These are phyloP conservation scores for Penicillium longicatenatum DNA, from an alignment of 495 filamentous ascomycete species.

Conservation along the genomic window DNA sequence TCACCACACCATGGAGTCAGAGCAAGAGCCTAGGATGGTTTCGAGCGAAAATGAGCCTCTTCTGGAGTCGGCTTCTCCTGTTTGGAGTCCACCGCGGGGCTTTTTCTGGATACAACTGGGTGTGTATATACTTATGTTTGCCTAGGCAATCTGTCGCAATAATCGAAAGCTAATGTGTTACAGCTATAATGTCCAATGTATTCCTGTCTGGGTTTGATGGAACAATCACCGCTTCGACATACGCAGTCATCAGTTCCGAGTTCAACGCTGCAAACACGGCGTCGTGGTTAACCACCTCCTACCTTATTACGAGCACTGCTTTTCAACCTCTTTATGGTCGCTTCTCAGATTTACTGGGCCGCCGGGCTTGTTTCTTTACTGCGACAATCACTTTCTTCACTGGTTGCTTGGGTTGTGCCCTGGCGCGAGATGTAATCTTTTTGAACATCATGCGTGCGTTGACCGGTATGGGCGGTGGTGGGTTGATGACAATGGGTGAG, in stretches of 20 bases:
- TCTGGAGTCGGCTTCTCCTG: slow-evolving; percentile 24
- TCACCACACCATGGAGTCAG: neutral
- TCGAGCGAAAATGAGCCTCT: slow-evolving; percentile 41
- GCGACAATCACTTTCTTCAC: slow-evolving; percentile 46
- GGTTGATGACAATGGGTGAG: slow-evolving; percentile 63
- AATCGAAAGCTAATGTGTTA: slow-evolving; percentile 1
- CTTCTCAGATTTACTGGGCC: slow-evolving; percentile 49
- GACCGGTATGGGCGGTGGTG: slow-evolving; percentile 65
- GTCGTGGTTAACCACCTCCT: slow-evolving; percentile 68
- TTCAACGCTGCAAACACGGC: slow-evolving; percentile 64
- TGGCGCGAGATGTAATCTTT: slow-evolving; percentile 54
- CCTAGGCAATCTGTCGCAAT: too few relatives aligned
- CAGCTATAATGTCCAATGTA: slow-evolving; percentile 64
- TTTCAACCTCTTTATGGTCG: slow-evolving; percentile 58
- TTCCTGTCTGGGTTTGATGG: slow-evolving; percentile 67
- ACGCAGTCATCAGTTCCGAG: slow-evolving; percentile 68
- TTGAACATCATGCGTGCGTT: slow-evolving; percentile 81
- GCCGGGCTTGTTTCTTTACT: slow-evolving; percentile 43
- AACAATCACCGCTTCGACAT: slow-evolving; percentile 67
- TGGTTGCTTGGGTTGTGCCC: slow-evolving; percentile 49
- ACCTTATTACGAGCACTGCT: slow-evolving; percentile 61
- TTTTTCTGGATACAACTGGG: slow-evolving; percentile 51
- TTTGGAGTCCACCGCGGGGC: slow-evolving; percentile 43
- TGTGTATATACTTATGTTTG: slow-evolving; percentile 14
- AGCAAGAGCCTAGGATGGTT: neutral